Evolutionary conservation across 1,284 basidiomycete genomes (phyloP).

Genomic region (Singerocomus rubriflavus): DNA sequence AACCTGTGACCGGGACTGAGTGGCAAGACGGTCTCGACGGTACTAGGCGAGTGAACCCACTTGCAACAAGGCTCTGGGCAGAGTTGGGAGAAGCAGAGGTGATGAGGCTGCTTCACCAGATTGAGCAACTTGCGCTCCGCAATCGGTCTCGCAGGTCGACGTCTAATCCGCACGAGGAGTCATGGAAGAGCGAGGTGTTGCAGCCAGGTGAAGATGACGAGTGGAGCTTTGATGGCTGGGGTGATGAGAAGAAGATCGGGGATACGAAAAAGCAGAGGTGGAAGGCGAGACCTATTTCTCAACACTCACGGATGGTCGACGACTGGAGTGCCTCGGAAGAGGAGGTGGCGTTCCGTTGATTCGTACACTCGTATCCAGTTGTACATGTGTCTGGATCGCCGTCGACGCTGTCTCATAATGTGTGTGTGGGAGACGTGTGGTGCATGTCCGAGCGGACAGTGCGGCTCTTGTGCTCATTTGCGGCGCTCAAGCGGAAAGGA

Average conservation of each 20-base stretch:
- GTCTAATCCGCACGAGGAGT: conserved; percentile 20
- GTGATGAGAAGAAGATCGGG: neutral
- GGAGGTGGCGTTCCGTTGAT: conserved; percentile 12
- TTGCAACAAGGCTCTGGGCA: conserved; percentile 22
- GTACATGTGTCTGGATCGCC: too few species aligned
- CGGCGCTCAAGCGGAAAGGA: conserved; percentile 1
- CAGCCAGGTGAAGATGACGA: conserved; percentile 19
- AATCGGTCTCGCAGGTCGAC: conserved; percentile 19
- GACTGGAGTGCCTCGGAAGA: conserved; percentile 7
- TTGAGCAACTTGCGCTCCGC: conserved; percentile 38
- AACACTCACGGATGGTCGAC: neutral
- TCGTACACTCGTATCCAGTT: neutral
- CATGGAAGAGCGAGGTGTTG: conserved; percentile 28
- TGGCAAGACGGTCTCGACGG: conserved; percentile 39
- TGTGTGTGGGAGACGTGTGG: too few species aligned
- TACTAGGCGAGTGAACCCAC: conserved; percentile 7
- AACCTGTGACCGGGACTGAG: conserved; percentile 11
- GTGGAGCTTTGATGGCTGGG: conserved; percentile 33
- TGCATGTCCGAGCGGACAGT: neutral
- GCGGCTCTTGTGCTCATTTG: neutral
- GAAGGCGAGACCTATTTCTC: neutral
- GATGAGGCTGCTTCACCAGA: conserved; percentile 36
- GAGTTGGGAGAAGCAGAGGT: conserved; percentile 31
- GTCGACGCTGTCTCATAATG: too few species aligned
- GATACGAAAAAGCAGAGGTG: conserved; percentile 1